These are phyloP conservation scores for Lactarius evosmus DNA, from an alignment of 768 basidiomycete genomes.

Conservation along the genomic window DNA sequence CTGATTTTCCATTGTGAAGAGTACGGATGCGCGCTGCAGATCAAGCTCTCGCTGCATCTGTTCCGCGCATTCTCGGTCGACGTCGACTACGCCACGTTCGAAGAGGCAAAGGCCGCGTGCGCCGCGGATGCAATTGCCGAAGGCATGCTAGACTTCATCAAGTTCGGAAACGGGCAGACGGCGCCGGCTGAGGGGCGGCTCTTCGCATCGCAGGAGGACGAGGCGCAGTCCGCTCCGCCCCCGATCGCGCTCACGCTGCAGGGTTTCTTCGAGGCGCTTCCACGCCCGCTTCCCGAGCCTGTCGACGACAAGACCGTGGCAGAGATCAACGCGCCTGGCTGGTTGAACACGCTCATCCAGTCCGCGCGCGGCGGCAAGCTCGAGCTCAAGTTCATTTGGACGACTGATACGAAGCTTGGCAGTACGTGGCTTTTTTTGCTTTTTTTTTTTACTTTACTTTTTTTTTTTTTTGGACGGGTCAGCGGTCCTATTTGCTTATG, in stretches of 20 bases:
- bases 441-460: slow-evolving; percentile 2
- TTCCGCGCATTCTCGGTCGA: slow-evolving; percentile 51
- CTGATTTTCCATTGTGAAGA: slow-evolving; percentile 30
- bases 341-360: slow-evolving; percentile 52
- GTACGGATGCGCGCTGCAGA: slow-evolving; percentile 55
- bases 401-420: slow-evolving; percentile 41
- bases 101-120: slow-evolving; percentile 51
- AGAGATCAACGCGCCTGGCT: slow-evolving; percentile 54
- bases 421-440: slow-evolving; percentile 38
- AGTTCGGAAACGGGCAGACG: slow-evolving; percentile 50
- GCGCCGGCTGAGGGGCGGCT: slow-evolving; percentile 33
- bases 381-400: slow-evolving; percentile 44
- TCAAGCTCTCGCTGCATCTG: slow-evolving; percentile 50
- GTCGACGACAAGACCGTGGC: slow-evolving; percentile 44
- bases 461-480: neutral
- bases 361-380: slow-evolving; percentile 50
- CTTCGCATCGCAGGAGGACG: slow-evolving; percentile 20
- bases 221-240: slow-evolving; percentile 14
- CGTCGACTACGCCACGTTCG: slow-evolving; percentile 40
- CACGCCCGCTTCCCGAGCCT: slow-evolving; percentile 57
- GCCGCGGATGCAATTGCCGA: slow-evolving; percentile 52
- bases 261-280: slow-evolving; percentile 60
- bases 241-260: slow-evolving; percentile 41
- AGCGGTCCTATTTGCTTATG: neutral
- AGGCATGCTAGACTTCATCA: slow-evolving; percentile 58